Base-by-base conservation (phyloP, 495 filamentous ascomycete genomes). In the Aspergillus kassunensis region DNA sequence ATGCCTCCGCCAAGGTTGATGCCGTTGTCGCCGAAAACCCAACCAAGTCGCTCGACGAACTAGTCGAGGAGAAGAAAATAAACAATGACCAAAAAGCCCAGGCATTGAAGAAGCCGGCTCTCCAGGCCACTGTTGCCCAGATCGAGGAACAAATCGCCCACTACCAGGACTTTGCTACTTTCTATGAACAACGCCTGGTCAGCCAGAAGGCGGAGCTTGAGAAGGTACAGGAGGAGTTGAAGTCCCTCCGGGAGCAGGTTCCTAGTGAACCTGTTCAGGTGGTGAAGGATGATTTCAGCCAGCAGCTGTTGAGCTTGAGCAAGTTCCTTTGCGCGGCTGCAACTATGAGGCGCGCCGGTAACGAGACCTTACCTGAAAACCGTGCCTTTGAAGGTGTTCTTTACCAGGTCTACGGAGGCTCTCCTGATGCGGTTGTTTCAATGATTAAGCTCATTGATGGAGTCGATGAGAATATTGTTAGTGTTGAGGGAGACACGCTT, bases 51-150 rank as follows among this genome's bases (percentile, higher is more conserved):
- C 82, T 97, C 40, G 91, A 97, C 47, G 83, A 93, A n/a, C 82
- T 97, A 24, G 85, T 97, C 12, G 69, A 76, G 8, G 66, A 79
- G 46, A 88, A 87, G 72, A 88, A 92, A 66, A 91, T 99, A 77
- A 99, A 97, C 65, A 57, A 71, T 58, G 95, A 99, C 69, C 91
- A 97, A 68, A 95, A 90, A 67, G 84, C 87, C 7, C 88, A 96
- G 70, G 82, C 84, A 20, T 71, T 86, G 54, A 95, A 95, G 80
- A 97, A 96, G 64, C 92, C 93, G n/a, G 68, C 77, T 13, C 82
- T 97, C 12, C 87, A 90, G 61, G 80, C 82, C 23, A 79, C 86
- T 56, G 73, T 91, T 41, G 68, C 78, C 21, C 86, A 93, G 69
- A 70, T 89, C 24, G 88, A 93, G 64, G 90, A 95, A 57, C 89